Evolutionary conservation across 805 yeast species (phyloP), one percentile per base, ranked within the genome.

Genomic region (Candida cerambycidarum): DNA sequence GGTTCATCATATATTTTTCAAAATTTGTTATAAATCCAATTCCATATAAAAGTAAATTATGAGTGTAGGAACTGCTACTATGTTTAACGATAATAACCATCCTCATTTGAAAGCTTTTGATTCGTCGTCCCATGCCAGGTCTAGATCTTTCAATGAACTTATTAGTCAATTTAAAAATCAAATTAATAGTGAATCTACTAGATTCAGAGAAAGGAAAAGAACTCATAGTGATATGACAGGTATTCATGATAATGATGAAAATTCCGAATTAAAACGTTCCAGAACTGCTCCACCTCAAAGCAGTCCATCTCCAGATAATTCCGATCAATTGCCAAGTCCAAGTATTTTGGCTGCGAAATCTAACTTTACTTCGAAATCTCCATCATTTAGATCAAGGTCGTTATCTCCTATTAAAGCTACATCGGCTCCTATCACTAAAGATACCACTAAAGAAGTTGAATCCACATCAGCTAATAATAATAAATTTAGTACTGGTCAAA

Each of bases 211-310:
- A 24, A 58, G 53, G 40, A 65, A 64, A 43, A 56, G 71, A 43
- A 54, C 63, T 6, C 55, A 55, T 40, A 55, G 59, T 42, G 71
- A 63, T 35, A 44, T 54, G 24, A 25, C 29, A 4, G 38, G 31
- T 15, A 27, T 33, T 13, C 27, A 30, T 23, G 31, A 25, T 23
- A 32, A 41, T 13, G 44, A 44, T 16, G 54, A 51, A n/a, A 38
- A 42, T 28, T 17, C 16, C 5, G 42, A 45, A 45, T 32, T 19
- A 39, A 72, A 73, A 52, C 57, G 73, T 38, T 61, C 74, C n/a
- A 61, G 68, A 52, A 71, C 76, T 8, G 76, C 76, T 3, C 76
- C 77, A 25, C 73, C 76, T 10, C 68, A 73, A 13, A 67, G 69
- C 9, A 32, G 30, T 15, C 36, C 71, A 67, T n/a, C 53, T 50